phyloP scores from a whole-genome alignment of 1,284 basidiomycete species.

The Leccinum pallidistipes region DNA sequence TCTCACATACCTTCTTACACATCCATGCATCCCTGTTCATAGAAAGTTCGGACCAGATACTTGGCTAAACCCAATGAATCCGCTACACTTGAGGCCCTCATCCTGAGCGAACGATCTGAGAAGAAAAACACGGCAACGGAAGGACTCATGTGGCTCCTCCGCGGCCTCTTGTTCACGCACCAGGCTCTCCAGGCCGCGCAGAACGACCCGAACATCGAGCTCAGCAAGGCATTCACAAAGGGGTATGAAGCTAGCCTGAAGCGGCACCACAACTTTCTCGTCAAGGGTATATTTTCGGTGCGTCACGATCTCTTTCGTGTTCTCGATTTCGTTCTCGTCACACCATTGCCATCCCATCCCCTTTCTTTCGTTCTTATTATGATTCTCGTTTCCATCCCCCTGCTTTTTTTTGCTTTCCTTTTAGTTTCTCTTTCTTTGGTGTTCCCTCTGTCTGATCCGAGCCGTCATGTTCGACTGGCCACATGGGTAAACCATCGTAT shows the following conservation, averaged over 20 bases:
- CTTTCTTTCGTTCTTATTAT: background rate
- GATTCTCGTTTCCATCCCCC: background rate
- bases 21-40: background rate
- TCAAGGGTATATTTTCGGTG: constrained; percentile 83
- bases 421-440: background rate
- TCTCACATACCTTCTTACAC: background rate
- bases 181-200: constrained; percentile 78
- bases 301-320: constrained; percentile 35
- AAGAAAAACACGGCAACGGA: constrained; percentile 90
- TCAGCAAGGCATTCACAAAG: constrained; percentile 76
- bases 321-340: background rate
- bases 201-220: constrained; percentile 67
- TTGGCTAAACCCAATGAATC: constrained; percentile 65
- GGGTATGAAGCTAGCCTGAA: constrained; percentile 86
- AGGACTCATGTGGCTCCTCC: constrained; percentile 89
- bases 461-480: background rate
- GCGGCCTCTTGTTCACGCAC: constrained; percentile 91
- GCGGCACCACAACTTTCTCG: constrained; percentile 86
- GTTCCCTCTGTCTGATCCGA: background rate
- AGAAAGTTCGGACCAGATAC: constrained; percentile 91
- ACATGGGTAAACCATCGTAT: background rate
- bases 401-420: background rate
- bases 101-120: constrained; percentile 83
- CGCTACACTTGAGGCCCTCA: constrained; percentile 81
- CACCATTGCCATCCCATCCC: background rate